phyloP scores from a whole-genome alignment of 106 monocot species.

The Alisma plantagoaquatica region DNA sequence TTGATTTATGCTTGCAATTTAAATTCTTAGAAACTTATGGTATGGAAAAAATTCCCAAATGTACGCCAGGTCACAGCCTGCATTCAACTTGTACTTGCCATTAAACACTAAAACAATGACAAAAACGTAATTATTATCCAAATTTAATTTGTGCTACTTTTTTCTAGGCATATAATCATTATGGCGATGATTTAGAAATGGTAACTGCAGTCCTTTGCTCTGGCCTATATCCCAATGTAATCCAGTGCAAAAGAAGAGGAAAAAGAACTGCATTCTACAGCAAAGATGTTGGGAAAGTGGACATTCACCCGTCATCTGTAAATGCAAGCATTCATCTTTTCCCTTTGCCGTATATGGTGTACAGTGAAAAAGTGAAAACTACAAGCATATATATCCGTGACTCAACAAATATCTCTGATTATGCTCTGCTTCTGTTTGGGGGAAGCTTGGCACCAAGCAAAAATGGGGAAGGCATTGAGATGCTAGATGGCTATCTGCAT shows the following conservation, averaged over 20 bases:
- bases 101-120: no score
- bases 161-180: conserved; percentile 68
- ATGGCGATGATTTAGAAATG: conserved; percentile 90
- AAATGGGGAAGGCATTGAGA: conserved; percentile 74
- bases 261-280: conserved; percentile 92
- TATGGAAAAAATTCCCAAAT: no score
- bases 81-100: no score
- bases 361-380: conserved; percentile 92
- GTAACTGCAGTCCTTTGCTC: conserved; percentile 83
- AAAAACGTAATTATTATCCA: no score
- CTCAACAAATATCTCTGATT: conserved; percentile 95
- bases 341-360: conserved; percentile 90
- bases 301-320: conserved; percentile 94
- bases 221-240: conserved; percentile 92
- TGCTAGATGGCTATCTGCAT: conserved; percentile 95
- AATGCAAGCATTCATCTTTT: conserved; percentile 72
- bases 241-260: conserved; percentile 94
- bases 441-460: conserved; percentile 54
- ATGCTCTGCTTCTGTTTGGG: conserved; percentile 89
- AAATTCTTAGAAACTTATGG: no score
- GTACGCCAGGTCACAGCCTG: no score
- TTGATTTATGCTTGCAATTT: no score
- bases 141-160: no score
- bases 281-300: conserved; percentile 98
- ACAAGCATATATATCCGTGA: conserved; percentile 80